Evolutionary conservation across 805 yeast species (phyloP).

Genomic region (Yamadazyma sp.): DNA sequence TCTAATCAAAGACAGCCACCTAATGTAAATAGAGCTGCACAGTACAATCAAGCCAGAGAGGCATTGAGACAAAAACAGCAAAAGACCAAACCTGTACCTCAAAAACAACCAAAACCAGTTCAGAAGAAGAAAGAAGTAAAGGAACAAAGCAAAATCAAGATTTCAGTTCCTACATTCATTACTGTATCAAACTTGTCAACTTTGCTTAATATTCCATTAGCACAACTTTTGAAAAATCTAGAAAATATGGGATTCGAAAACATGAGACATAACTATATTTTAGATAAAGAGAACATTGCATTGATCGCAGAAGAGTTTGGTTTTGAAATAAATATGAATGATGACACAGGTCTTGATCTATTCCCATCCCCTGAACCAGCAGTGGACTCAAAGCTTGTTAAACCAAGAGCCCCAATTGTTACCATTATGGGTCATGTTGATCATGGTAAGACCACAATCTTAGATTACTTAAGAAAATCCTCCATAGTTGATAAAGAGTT

Average conservation of each 20-base stretch:
- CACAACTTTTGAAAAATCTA: conserved; percentile 56
- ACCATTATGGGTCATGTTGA: conserved; percentile 99
- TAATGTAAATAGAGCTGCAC: neutral
- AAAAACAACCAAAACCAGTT: neutral
- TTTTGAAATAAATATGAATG: conserved; percentile 55
- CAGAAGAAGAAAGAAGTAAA: conserved; percentile 2
- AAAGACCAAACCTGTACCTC: neutral
- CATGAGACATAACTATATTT: conserved; percentile 68
- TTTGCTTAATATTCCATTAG: conserved; percentile 62
- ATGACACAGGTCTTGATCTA: conserved; percentile 59
- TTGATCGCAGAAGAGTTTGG: conserved; percentile 89
- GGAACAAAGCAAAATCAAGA: conserved; percentile 20
- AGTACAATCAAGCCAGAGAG: conserved; percentile 11
- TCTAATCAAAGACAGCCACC: no score
- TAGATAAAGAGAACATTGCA: conserved; percentile 83
- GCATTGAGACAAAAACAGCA: conserved; percentile 5
- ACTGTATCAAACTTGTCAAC: conserved; percentile 79
- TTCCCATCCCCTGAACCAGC: conserved; percentile 49
- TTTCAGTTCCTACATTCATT: conserved; percentile 69
- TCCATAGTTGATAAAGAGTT: conserved; percentile 80
- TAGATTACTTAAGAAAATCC: conserved; percentile 82
- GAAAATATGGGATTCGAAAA: conserved; percentile 69
- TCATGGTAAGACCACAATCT: conserved; percentile 94
- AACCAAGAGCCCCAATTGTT: conserved; percentile 85
- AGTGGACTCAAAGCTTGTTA: conserved; percentile 28